Percentiles rank a stretch among this genome's conserved stretches.
These are phyloP conservation scores for Penicillium sp. DNA, from an alignment of 2,329 filamentous ascomycete genomes.

Conservation along the genomic window DNA sequence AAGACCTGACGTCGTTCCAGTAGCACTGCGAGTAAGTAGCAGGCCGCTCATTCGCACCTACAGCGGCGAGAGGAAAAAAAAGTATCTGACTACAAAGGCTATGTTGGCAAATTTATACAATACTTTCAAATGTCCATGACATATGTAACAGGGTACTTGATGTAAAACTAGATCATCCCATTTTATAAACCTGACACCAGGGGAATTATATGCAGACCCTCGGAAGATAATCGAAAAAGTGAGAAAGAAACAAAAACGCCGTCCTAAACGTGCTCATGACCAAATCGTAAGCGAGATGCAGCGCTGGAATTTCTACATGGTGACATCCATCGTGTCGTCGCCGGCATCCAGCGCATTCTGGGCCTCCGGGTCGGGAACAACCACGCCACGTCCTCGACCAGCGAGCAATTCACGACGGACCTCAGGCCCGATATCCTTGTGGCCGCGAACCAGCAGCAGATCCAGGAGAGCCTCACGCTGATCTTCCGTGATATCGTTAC, in stretches of 20 bases:
- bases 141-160: no score
- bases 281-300: slow-evolving; percentile 25
- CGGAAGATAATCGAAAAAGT: slow-evolving; percentile 5
- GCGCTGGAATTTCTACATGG: slow-evolving; percentile 31
- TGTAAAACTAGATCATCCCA: slow-evolving; percentile 4
- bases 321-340: slow-evolving; percentile 89
- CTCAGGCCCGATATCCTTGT: slow-evolving; percentile 86
- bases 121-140: no score
- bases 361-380: slow-evolving; percentile 47
- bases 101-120: no score
- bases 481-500: slow-evolving; percentile 94
- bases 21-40: no score
- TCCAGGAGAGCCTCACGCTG: slow-evolving; percentile 90
- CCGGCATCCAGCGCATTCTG: slow-evolving; percentile 66
- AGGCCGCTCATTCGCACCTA: no score
- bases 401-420: slow-evolving; percentile 85
- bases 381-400: slow-evolving; percentile 79
- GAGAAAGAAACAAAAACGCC: slow-evolving; percentile 23
- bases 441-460: slow-evolving; percentile 78
- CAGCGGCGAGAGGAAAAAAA: no score
- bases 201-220: slow-evolving; percentile 27
- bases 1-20: no score
- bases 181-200: slow-evolving; percentile 19
- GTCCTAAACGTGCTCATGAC: slow-evolving; percentile 28
- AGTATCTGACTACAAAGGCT: no score